Evolutionary conservation across 352 stramenopile species (phyloP), one percentile per base, ranked within the genome.

Genomic region (Phytophthora cryptogea): DNA sequence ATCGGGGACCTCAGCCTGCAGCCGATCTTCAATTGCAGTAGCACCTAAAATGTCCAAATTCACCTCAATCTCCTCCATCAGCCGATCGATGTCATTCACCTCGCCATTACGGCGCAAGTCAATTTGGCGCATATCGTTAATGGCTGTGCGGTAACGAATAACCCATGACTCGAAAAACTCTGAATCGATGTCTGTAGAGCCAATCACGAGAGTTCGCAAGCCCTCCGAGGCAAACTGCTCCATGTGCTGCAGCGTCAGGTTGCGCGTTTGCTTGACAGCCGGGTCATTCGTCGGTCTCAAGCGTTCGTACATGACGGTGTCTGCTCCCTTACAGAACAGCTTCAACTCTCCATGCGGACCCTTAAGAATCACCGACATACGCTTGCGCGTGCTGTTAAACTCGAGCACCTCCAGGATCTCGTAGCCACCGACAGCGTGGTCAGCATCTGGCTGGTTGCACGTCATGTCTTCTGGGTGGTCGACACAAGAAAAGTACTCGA

Each of bases 341-440:
- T 90, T 88, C 13, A 94, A 47, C 23, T 70, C 68, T 3, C 82
- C 84, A 5, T 72, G 48, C 0, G 77, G 83, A 2, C 58, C 70
- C 36, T 80, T 75, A 8, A 95, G 73, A 33, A 98, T 83, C 20
- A 98, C 89, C 4, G 90, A 98, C 95, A 98, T 98, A 30, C 95
- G 88, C 72, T 98, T 98, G 2, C 95, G 86, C 26, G 89, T 98
- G 20, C 86, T 97, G 72, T 98, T 97, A 65, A 98, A 98, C 36
- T 97, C 90, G 9, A 98, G 89, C 13, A 97, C 90, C 49, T 97
- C 90, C 6, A 98, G 61, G 3, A 98, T 76, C n/a, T 97, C 63
- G 50, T 96, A 97, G 17, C 65, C 41, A 5, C 70, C 68, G 0
- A 80, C 60, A 7, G 48, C 4, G 30, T 83, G 76, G 2, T 69